phyloP scores from a whole-genome alignment of 495 filamentous ascomycete species.

The Durotheca rogersii region DNA sequence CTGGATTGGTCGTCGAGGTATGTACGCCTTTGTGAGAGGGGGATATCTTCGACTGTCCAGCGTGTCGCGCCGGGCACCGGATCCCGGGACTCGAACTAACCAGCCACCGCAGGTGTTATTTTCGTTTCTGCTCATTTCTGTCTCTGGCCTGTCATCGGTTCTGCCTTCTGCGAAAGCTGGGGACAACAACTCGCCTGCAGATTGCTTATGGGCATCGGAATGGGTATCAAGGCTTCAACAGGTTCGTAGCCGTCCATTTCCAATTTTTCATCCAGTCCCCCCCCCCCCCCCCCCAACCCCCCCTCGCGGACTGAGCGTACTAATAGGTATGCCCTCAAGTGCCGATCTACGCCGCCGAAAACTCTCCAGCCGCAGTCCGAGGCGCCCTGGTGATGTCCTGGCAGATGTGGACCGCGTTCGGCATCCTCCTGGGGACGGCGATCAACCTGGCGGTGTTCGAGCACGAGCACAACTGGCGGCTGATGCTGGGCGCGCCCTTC shows the following conservation, averaged over 20 bases:
- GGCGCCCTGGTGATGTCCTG: conserved; percentile 82
- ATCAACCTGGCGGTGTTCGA: conserved; percentile 67
- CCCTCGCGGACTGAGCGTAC: too few relatives aligned
- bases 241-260: conserved; percentile 14
- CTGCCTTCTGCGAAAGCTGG: conserved; percentile 66
- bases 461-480: conserved; percentile 62
- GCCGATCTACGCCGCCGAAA: conserved; percentile 77
- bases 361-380: conserved; percentile 68
- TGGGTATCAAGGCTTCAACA: conserved; percentile 62
- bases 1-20: conserved; percentile 63
- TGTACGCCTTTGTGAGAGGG: too few relatives aligned
- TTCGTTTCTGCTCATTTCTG: conserved; percentile 67
- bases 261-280: too few relatives aligned
- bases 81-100: too few relatives aligned
- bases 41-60: too few relatives aligned
- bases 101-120: too few relatives aligned
- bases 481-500: conserved; percentile 78
- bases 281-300: too few relatives aligned
- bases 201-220: conserved; percentile 68
- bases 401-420: conserved; percentile 86
- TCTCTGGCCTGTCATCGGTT: conserved; percentile 61
- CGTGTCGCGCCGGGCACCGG: too few relatives aligned
- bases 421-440: conserved; percentile 69
- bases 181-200: conserved; percentile 61
- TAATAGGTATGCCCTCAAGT: conserved; percentile 49